Base-by-base conservation (phyloP, 768 basidiomycete species). In the Cystobasidiopsis lactophilus region DNA sequence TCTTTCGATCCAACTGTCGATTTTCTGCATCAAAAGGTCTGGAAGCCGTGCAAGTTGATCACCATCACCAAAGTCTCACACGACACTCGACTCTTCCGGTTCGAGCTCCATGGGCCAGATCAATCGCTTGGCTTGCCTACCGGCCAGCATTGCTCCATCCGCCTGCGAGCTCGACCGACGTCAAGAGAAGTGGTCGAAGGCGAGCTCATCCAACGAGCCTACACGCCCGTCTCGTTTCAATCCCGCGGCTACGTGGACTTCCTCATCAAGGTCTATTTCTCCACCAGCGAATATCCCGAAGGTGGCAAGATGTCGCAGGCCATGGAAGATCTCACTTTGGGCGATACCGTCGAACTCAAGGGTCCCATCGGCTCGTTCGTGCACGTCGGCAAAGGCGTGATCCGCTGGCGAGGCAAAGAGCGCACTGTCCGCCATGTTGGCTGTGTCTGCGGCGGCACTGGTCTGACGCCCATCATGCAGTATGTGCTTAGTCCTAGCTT, bases 401-500 rank as follows among this genome's bases (percentile, higher is more conserved):
- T 69, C 13, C 57, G 54, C 24, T 66, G 71, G 65, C 65, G 67
- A 40, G 71, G 71, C 0, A 52, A 63, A 1, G 58, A 67, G 48
- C 61, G 62, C 19, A 60, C 59, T 13, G 63, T 73, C 18, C 61
- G 61, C 23, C 65, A 73, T 19, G 58, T 78, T 14, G 75, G 74
- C 1, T 66, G 78, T 69, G 67, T 77, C 37, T 77, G 74, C 51
- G 77, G 69, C 9, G 77, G 77, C 18, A 75, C 71, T 37, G 76
- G 72, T 23, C 73, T 77, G 48, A 77, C 77, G 0, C 76, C 77
- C 0, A 74, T 78, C 41, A 62, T 76, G 0, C 75, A 77, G n/a
- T n/a, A n/a, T n/a, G n/a, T n/a, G n/a, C n/a, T 35, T 35, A 7
- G 33, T 16, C 33, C 33, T 35, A 16, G 9, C 16, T 35, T 35